Evolutionary conservation across 352 stramenopile genomes (phyloP).

Genomic region (Phytophthora brassicae): DNA sequence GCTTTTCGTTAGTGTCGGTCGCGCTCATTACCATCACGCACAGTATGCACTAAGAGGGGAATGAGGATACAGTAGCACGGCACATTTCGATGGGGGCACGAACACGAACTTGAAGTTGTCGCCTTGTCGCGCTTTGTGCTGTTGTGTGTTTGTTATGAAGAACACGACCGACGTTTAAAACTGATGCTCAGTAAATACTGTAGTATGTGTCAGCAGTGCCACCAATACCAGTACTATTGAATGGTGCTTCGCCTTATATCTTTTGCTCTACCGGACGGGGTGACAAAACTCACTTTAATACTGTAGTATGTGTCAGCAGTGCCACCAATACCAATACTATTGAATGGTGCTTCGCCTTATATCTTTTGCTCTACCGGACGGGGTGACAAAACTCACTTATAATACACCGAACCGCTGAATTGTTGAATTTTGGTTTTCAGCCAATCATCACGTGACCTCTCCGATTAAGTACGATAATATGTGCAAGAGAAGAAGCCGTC

Average conservation of each 20-base stretch:
- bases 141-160: conserved; percentile 1
- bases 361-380: not conserved
- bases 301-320: no score
- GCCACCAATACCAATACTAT: no score
- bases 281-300: no score
- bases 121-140: conserved; percentile 3
- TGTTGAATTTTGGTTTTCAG: conserved; percentile 3
- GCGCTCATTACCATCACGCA: conserved; percentile 78
- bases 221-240: no score
- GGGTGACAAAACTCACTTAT: no score
- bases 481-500: conserved; percentile 17
- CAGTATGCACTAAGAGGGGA: conserved; percentile 35
- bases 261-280: no score
- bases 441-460: conserved; percentile 13
- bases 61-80: not conserved
- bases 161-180: not conserved
- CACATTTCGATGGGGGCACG: conserved; percentile 15
- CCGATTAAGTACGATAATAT: conserved; percentile 15
- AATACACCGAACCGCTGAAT: no score
- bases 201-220: no score
- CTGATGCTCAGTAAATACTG: not conserved
- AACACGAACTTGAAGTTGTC: conserved; percentile 20
- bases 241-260: not conserved
- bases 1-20: conserved; percentile 57
- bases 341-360: not conserved